phyloP scores from a whole-genome alignment of 2,329 filamentous ascomycete genomes.

The Myriosclerotinia duriaeana region DNA sequence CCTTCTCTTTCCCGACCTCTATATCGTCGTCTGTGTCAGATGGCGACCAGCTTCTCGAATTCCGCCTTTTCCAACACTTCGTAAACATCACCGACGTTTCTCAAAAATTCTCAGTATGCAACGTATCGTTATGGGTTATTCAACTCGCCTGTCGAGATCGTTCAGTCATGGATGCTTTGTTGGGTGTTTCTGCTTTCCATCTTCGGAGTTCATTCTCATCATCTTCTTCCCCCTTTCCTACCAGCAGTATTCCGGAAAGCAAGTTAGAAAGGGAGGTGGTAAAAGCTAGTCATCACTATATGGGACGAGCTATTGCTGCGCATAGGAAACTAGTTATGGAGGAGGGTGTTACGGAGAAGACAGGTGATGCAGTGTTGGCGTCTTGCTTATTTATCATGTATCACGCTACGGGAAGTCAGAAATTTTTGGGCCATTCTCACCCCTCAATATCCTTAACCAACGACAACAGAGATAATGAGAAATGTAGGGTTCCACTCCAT shows the following conservation, averaged over 20 bases:
- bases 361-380: constrained; percentile 1
- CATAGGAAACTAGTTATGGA: not conserved
- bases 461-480: not conserved
- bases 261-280: not conserved
- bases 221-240: not conserved
- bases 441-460: not conserved
- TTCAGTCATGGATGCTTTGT: constrained; percentile 15
- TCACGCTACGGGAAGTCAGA: not conserved
- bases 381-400: constrained; percentile 14
- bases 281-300: constrained; percentile 11
- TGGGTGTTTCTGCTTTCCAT: constrained; percentile 5
- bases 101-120: not conserved
- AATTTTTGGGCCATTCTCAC: not conserved
- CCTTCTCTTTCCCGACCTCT: constrained; percentile 3
- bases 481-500: not conserved
- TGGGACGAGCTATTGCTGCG: constrained; percentile 6
- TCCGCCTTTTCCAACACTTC: constrained; percentile 17
- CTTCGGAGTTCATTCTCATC: constrained; percentile 9
- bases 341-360: constrained; percentile 11
- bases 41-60: not conserved
- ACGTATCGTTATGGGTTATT: not conserved
- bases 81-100: not conserved
- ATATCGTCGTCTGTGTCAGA: not conserved
- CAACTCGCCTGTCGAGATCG: constrained; percentile 1
- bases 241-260: not conserved